phyloP scores from a whole-genome alignment of 345 rosid species.

The Salix purpurea region DNA sequence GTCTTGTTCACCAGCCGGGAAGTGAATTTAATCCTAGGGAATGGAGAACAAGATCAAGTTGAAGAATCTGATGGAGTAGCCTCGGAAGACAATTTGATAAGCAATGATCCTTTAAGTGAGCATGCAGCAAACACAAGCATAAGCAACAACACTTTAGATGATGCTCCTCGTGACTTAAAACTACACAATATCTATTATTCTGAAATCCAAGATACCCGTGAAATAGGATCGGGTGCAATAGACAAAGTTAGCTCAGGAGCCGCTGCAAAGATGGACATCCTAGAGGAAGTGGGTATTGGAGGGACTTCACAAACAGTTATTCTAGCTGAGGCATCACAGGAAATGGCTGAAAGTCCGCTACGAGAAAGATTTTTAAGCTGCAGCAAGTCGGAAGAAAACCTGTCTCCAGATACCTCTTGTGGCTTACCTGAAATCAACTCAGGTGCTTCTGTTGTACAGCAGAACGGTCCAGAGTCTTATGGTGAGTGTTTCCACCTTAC shows the following conservation, averaged over 20 bases:
- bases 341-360: background rate
- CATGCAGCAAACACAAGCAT: no score
- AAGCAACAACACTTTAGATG: background rate
- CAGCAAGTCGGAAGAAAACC: conserved; percentile 5
- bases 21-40: background rate
- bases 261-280: background rate
- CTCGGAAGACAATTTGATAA: background rate
- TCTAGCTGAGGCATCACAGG: background rate
- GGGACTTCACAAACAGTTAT: background rate
- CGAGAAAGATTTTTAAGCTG: conserved; percentile 3
- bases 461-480: background rate
- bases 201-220: background rate
- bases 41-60: background rate
- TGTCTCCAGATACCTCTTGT: background rate
- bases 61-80: background rate
- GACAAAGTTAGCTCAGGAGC: background rate
- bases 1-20: background rate
- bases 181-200: background rate
- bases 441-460: background rate
- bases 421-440: conserved; percentile 2
- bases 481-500: background rate
- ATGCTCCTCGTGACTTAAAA: background rate
- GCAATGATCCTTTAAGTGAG: background rate
- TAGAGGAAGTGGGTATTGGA: background rate
- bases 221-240: background rate